A percentile compares a stretch with the other conserved stretches of the same genome.
Evolutionary conservation across 2,329 filamentous ascomycete genomes (phyloP).

Genomic region (Chalaropsis thielavioides): DNA sequence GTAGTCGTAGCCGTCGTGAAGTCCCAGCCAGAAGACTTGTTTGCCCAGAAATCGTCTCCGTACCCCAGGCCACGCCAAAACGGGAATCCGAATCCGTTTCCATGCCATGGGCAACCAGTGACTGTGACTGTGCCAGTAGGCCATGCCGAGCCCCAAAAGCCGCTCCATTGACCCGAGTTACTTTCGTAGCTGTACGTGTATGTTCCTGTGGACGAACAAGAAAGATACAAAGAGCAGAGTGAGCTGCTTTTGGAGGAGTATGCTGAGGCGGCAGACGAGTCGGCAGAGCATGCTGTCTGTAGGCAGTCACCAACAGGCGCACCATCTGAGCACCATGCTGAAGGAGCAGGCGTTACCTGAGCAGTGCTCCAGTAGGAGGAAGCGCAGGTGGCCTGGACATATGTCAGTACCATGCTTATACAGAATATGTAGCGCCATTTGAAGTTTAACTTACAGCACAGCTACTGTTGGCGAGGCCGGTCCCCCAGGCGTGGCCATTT

Average conservation of each 20-base stretch:
- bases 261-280: conserved; percentile 17
- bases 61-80: conserved; percentile 21
- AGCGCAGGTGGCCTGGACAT: conserved; percentile 18
- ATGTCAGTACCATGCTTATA: neutral
- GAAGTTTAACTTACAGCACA: conserved; percentile 17
- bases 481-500: conserved; percentile 8
- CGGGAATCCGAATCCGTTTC: conserved; percentile 19
- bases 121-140: conserved; percentile 20
- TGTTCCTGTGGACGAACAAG: conserved; percentile 20
- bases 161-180: conserved; percentile 16
- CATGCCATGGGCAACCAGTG: conserved; percentile 22
- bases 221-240: conserved; percentile 20
- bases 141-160: conserved; percentile 18
- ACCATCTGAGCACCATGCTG: conserved; percentile 19
- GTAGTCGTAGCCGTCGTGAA: conserved; percentile 21
- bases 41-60: conserved; percentile 19
- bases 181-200: conserved; percentile 21
- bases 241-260: conserved; percentile 20
- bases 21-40: conserved; percentile 20
- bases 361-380: conserved; percentile 22
- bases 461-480: conserved; percentile 8
- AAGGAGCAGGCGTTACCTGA: conserved; percentile 20
- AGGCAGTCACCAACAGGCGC: conserved; percentile 20
- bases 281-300: conserved; percentile 20
- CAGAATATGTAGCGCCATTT: neutral